These are phyloP conservation scores for Kockovaella imperatae DNA, from an alignment of 768 basidiomycete genomes.

Conservation along the genomic window DNA sequence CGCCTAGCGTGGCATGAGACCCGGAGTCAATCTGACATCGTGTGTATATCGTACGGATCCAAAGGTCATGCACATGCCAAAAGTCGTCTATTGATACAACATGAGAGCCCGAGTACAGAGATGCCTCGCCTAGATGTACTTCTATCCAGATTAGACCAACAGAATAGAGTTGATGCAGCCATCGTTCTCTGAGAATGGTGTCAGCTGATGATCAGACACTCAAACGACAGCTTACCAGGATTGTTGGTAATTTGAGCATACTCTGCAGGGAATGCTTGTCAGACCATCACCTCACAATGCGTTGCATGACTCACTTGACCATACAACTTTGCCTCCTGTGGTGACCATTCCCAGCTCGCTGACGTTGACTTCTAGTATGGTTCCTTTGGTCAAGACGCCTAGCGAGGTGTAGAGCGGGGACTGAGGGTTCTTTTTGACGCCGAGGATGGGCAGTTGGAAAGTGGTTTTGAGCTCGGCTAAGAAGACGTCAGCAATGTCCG, in stretches of 20 bases:
- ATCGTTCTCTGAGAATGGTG: constrained; percentile 92
- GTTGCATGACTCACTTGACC: constrained; percentile 42
- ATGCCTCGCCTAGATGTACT: neutral
- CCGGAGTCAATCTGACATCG: too few relatives aligned
- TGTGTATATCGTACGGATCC: too few relatives aligned
- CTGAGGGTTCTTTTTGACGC: constrained; percentile 99
- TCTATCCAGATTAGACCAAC: constrained; percentile 34
- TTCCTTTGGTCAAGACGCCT: constrained; percentile 96
- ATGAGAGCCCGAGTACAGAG: too few relatives aligned
- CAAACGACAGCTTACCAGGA: constrained; percentile 10
- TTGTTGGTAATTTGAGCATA: constrained; percentile 54
- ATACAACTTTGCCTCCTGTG: constrained; percentile 73
- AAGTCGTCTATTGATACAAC: constrained; percentile 1
- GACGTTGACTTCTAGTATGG: constrained; percentile 97
- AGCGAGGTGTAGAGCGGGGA: constrained; percentile 55
- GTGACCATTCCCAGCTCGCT: constrained; percentile 97
- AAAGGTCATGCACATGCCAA: too few relatives aligned
- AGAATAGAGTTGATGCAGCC: constrained; percentile 94
- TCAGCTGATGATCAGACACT: constrained; percentile 53
- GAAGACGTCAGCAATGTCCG: constrained; percentile 1
- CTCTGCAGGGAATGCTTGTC: constrained; percentile 20
- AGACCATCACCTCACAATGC: constrained; percentile 4
- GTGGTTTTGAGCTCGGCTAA: constrained; percentile 94
- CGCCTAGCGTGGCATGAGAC: too few relatives aligned
- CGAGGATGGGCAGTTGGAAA: constrained; percentile 94